Evolutionary conservation across 1,284 basidiomycete species (phyloP), one percentile per base, ranked within the genome.

Genomic region (Ceratorhiza oryzae-sativae): DNA sequence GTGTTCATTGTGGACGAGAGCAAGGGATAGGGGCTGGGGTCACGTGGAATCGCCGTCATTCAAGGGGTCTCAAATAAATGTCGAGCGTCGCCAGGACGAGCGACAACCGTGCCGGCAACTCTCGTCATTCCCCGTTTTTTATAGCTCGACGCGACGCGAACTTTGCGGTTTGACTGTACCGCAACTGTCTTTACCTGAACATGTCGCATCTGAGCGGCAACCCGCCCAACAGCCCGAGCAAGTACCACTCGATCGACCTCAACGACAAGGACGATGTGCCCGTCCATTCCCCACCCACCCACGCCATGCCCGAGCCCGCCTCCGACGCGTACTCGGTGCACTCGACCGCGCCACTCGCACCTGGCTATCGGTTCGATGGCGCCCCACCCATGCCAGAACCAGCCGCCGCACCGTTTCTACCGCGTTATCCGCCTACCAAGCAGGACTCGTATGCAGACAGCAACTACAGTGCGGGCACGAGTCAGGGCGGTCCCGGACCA

Each of bases 241-340:
- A 55, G 25, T 73, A 73, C 39, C 73, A 73, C 58, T 73, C 73
- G 20, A 73, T 73, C 6, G 73, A 73, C 46, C 46, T 73, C 32
- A 58, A 71, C 23, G 48, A 71, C 25, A 58, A 71, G 27, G 61
- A 62, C 36, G 67, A 71, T 32, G 59, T 63, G 45, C 39, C 55
- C n/a, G 46, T 39, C 36, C 59, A 59, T 27, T 73, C 67, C n/a
- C 72, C 72, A 30, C 72, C 67, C 34, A 73, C 55, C 18, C 49
- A 42, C 30, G n/a, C 65, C 27, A 58, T 65, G 62, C 62, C 62
- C 27, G 62, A 65, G 27, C 62, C 62, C 2, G 20, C 41, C 25
- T 62, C 62, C 13, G 62, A 65, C 62, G 45, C 62, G 27, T 65
- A 36, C 32, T 65, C 62, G 20, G 48, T 53, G 10, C 62, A 51